Base-by-base conservation (phyloP, 2,329 filamentous ascomycete genomes). In the Fusarium bactridioides region DNA sequence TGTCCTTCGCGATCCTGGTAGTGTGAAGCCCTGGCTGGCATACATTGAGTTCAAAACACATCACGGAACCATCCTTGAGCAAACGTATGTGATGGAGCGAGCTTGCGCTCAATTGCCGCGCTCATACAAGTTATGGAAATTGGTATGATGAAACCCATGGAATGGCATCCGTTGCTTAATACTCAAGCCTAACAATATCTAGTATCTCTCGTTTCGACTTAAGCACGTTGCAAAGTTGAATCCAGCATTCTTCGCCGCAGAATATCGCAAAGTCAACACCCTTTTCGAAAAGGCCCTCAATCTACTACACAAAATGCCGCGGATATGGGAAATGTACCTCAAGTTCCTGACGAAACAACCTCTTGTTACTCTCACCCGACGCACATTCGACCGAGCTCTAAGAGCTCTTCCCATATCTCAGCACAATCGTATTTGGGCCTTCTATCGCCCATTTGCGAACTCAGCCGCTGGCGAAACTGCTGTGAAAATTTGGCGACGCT, bases 41-140 rank as follows among this genome's bases (percentile, higher is more conserved):
- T 99, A 98, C 82, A 93, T 95, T 80, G 91, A 94, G 74, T 95
- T 93, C 87, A 99, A 99, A 84, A 85, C 90, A 76, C 93, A 94
- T 76, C 93, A 97, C 87, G 95, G 95, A 76, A 93, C 89, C 48
- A 79, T 93, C 47, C 90, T 94, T 60, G 95, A 98, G 84, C 95
- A 97, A 83, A 93, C 94, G 13, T 91, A 89, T 74, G 88, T 94
- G 41, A 92, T 98, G 84, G 96, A 98, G 83, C 90, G 96, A 79
- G 95, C 96, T 64, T 98, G 95, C 82, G 87, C 89, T 72, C 93
- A 97, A 77, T 88, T 99, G 50, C 96, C 96, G 55, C 90, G 96
- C 75, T 98, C 95, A 33, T 99, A 97, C 86, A 99, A 99, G 85
- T 87, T 99, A 54, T 99, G 96, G 96, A 98, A 97, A 84, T 91